phyloP scores from a whole-genome alignment of 176 grass and related monocot genomes.

The Carex myosuroides region DNA sequence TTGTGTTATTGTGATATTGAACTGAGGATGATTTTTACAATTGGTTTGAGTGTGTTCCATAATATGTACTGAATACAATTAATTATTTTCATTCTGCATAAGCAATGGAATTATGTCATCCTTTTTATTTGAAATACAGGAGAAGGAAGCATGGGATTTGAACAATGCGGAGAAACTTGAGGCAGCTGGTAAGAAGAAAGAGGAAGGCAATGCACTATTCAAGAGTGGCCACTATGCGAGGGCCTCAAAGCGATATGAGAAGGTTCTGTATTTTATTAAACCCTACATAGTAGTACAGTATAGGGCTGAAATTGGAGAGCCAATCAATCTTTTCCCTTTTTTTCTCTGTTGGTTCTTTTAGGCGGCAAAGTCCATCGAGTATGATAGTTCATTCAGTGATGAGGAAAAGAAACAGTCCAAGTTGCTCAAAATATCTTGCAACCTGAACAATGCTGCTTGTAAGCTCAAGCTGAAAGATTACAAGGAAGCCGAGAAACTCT shows the following conservation, averaged over 20 bases:
- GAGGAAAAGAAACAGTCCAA: constrained; percentile 93
- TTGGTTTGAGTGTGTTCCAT: neutral
- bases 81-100: neutral
- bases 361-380: constrained; percentile 72
- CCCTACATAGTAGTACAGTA: neutral
- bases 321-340: neutral
- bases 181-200: constrained; percentile 78
- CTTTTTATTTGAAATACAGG: constrained; percentile 38
- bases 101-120: neutral
- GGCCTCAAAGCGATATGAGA: constrained; percentile 88
- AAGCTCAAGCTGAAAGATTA: constrained; percentile 93
- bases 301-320: neutral
- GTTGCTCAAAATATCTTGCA: constrained; percentile 78
- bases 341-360: constrained; percentile 21
- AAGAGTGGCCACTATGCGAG: constrained; percentile 65
- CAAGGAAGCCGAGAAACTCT: constrained; percentile 73
- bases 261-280: constrained; percentile 31
- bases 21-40: neutral
- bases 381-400: constrained; percentile 77
- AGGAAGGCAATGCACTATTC: constrained; percentile 81
- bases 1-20: neutral
- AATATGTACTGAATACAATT: neutral
- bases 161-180: constrained; percentile 90
- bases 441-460: constrained; percentile 93
- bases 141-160: constrained; percentile 94